Conservation (phyloP, 1,284 basidiomycete species). For the Chondrostereum purpureum region DNA sequence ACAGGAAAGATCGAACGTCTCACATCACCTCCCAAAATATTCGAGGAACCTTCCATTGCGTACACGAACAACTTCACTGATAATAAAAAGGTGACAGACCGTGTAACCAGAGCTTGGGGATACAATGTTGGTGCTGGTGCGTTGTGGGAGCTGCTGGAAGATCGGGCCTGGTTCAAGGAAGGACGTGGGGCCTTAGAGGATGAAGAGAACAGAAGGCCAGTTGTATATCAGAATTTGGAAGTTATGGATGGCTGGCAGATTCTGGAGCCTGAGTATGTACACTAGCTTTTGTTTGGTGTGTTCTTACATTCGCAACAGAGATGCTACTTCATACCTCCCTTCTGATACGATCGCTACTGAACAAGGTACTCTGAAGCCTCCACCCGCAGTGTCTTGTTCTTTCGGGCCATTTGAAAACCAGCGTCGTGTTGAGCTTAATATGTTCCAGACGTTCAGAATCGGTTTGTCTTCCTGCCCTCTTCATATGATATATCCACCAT, state of each 20-base stretch:
- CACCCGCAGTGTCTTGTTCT: constrained; percentile 52
- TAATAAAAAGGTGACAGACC: constrained; percentile 32
- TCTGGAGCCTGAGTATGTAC: constrained; percentile 43
- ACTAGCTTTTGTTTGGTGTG: constrained; percentile 9
- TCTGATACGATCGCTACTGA: constrained; percentile 38
- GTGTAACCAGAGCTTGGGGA: constrained; percentile 58
- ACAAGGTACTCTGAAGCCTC: constrained; percentile 39
- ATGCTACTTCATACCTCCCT: constrained; percentile 53
- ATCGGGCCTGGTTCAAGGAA: constrained; percentile 73
- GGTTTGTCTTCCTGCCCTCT: constrained; percentile 29
- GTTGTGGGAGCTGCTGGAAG: constrained; percentile 66
- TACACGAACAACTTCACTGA: constrained; percentile 43
- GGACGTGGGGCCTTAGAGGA: constrained; percentile 29
- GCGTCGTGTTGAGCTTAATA: constrained; percentile 37
- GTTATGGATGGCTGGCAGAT: constrained; percentile 39
- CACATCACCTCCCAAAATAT: constrained; percentile 21
- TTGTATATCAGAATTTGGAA: constrained; percentile 42
- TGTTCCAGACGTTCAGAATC: constrained; percentile 50
- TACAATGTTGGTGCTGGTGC: constrained; percentile 69
- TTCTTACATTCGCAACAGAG: constrained; percentile 29
- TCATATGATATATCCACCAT: constrained; percentile 7
- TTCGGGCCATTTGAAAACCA: constrained; percentile 58
- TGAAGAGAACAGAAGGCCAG: constrained; percentile 48
- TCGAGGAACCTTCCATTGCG: neutral
- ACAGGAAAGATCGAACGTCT: constrained; percentile 33